Base-by-base conservation (phyloP, 225 moss, liverwort and hornwort species). In the Physcomitrium patens region DNA sequence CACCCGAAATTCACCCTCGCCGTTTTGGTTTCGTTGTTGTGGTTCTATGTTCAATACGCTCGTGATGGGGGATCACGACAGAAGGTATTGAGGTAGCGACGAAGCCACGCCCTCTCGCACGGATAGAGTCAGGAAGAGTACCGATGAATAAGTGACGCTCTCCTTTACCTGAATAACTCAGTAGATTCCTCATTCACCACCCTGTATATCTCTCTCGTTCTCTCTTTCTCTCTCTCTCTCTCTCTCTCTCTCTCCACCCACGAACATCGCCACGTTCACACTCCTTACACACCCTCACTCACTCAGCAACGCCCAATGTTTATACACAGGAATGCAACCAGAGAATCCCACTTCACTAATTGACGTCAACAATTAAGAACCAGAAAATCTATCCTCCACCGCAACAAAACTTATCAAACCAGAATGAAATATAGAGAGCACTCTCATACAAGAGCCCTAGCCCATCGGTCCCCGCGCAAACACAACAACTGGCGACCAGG, bases 361-460 rank as follows among this genome's bases (percentile, higher is more conserved):
- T n/a, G 19, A 55, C 55, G 9, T 10, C 18, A 55, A 37, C 31
- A 37, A 37, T 37, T 37, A 37, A 37, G 31, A 37, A 37, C 31
- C 31, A 37, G 31, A 37, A 37, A 65, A 20, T 18, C 42, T 60
- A 26, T 51, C 15, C 12, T 12, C 31, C 1, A 26, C 44, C 13
- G 17, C 2, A 52, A 24, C 47, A 9, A 41, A 58, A 28, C 24
- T 41, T 43, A n/a, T 37, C 31, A 37, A 1, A 1, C 31, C 31
- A 37, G 31, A 37, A 37, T 37, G 31, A 1, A 15, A 41, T 10
- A 20, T 20, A 9, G 12, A 63, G 2, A 37, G 31, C 31, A 46
- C 63, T 20, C 44, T 7, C 46, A 43, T 46, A 60, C 60, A 43
- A 23, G 45, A 74, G 71, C 74, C 82, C 82, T 82, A 82, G 78